phyloP scores from a whole-genome alignment of 331 rosid species.

The Arachis monticola region DNA sequence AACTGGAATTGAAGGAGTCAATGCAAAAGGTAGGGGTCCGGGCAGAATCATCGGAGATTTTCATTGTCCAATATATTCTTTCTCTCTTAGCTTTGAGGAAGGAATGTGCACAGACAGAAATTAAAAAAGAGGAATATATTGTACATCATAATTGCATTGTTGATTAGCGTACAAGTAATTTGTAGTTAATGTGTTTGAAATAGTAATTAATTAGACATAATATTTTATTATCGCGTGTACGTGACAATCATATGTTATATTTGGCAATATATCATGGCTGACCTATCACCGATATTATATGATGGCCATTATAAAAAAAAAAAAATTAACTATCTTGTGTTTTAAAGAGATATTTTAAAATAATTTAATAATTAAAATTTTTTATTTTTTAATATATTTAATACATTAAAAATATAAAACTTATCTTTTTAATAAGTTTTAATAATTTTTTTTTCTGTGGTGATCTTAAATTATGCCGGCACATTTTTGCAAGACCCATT shows the following conservation, averaged over 20 bases:
- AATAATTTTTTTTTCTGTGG: too few relatives aligned
- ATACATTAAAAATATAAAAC: too few relatives aligned
- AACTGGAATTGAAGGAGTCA: slow-evolving; percentile 46
- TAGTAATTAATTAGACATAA: not conserved
- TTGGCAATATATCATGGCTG: not conserved
- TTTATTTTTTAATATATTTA: too few relatives aligned
- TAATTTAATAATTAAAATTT: too few relatives aligned
- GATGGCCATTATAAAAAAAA: not conserved
- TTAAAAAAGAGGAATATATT: too few relatives aligned
- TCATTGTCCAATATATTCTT: slow-evolving; percentile 68
- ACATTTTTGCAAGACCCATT: too few relatives aligned
- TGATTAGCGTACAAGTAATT: not conserved
- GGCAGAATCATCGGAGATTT: slow-evolving; percentile 70
- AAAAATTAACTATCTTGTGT: too few relatives aligned
- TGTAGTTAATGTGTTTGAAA: not conserved
- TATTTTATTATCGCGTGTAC: not conserved
- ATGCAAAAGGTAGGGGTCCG: slow-evolving; percentile 54
- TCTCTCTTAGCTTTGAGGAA: slow-evolving; percentile 37
- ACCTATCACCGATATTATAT: not conserved
- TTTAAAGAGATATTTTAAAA: too few relatives aligned
- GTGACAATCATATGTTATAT: not conserved
- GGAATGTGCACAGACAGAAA: slow-evolving; percentile 18
- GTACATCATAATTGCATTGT: not conserved
- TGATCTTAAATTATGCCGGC: too few relatives aligned
- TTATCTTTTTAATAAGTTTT: too few relatives aligned